Conservation (phyloP, 768 basidiomycete genomes). For the Suillus spraguei region DNA sequence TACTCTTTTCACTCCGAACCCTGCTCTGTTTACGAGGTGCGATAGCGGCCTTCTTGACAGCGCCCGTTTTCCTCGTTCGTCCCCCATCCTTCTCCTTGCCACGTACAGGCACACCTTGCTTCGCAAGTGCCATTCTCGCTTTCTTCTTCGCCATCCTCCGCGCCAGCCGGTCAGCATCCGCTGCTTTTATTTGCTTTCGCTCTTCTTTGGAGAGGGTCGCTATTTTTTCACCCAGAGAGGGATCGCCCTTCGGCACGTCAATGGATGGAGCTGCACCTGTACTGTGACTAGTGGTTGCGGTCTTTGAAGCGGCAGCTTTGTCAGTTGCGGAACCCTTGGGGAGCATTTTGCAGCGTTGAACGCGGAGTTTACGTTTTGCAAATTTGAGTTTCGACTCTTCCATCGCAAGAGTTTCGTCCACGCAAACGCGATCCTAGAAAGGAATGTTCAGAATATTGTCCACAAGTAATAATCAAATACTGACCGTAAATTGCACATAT, state of each 20-base stretch:
- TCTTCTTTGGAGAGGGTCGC: constrained; percentile 81
- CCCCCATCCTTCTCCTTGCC: constrained; percentile 47
- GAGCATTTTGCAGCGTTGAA: constrained; percentile 87
- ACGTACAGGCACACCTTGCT: constrained; percentile 38
- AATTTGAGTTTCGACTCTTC: constrained; percentile 81
- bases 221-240: constrained; percentile 76
- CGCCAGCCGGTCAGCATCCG: constrained; percentile 79
- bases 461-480: constrained; percentile 4
- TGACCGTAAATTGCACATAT: constrained; percentile 84
- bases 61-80: constrained; percentile 41
- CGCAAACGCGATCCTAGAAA: constrained; percentile 81
- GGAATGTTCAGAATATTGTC: constrained; percentile 1
- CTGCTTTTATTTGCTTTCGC: constrained; percentile 79
- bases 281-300: not conserved
- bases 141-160: constrained; percentile 92
- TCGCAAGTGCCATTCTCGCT: constrained; percentile 55
- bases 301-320: constrained; percentile 22
- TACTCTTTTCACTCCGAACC: constrained; percentile 55
- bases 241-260: constrained; percentile 73
- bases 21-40: constrained; percentile 41
- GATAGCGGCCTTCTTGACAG: constrained; percentile 25
- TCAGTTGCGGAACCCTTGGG: constrained; percentile 38
- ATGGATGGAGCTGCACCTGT: constrained; percentile 15
- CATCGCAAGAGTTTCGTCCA: constrained; percentile 89
- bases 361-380: constrained; percentile 88